phyloP scores from a whole-genome alignment of 1,139 yeast species.

The Diutina rugosa region DNA sequence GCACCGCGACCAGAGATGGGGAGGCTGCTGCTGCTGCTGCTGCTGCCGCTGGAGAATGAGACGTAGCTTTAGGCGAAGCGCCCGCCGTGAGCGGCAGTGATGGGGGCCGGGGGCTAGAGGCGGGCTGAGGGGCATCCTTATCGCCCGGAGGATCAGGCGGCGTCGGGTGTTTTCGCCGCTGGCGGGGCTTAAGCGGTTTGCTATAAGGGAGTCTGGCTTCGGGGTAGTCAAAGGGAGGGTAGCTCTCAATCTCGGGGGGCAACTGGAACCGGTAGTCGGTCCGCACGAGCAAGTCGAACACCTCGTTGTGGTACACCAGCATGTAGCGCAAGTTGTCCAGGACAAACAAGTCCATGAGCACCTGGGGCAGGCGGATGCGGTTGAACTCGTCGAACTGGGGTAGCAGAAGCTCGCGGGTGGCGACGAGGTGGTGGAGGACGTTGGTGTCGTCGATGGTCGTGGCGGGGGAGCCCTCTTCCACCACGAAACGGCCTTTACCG shows the following conservation, averaged over 20 bases:
- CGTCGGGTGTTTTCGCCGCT: background rate
- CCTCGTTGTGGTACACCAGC: slow-evolving; percentile 28
- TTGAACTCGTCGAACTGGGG: slow-evolving; percentile 19
- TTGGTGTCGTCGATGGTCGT: slow-evolving; percentile 18
- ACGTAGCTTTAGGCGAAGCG: too few relatives aligned
- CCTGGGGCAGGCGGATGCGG: slow-evolving; percentile 17
- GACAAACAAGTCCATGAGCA: slow-evolving; percentile 25
- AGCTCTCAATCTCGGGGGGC: slow-evolving; percentile 16
- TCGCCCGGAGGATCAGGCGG: too few relatives aligned
- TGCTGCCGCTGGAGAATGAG: background rate
- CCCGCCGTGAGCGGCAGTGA: too few relatives aligned
- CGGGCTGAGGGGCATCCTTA: too few relatives aligned
- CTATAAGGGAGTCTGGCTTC: background rate
- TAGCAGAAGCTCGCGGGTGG: slow-evolving; percentile 19
- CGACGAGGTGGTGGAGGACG: slow-evolving; percentile 19
- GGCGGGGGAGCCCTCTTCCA: slow-evolving; percentile 15
- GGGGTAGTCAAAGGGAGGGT: slow-evolving; percentile 21
- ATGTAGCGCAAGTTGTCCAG: slow-evolving; percentile 23
- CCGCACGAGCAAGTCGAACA: slow-evolving; percentile 19
- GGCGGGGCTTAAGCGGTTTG: background rate
- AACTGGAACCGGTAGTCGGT: slow-evolving; percentile 18
- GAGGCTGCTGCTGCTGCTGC: background rate
- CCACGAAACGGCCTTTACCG: slow-evolving; percentile 21
- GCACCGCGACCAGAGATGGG: background rate
- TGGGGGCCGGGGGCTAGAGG: too few relatives aligned